Evolutionary conservation across 805 yeast species (phyloP).

Genomic region (Yarrowia sp.): DNA sequence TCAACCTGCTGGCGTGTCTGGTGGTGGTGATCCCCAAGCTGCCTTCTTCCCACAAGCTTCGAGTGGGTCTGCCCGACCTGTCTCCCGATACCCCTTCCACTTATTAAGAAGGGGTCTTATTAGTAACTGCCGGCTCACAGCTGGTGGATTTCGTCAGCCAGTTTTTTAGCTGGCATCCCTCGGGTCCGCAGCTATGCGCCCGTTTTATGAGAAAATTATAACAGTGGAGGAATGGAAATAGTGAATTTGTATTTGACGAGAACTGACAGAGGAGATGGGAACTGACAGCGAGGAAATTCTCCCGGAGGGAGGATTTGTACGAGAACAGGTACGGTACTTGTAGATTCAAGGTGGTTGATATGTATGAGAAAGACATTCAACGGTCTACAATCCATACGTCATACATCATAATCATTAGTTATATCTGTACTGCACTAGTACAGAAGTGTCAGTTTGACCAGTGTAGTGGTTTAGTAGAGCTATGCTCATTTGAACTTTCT

Average conservation of each 20-base stretch:
- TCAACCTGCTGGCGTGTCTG: slow-evolving; percentile 81
- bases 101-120: slow-evolving; percentile 7
- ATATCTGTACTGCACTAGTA: slow-evolving; percentile 23
- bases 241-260: slow-evolving; percentile 15
- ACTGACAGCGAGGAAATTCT: too few relatives aligned
- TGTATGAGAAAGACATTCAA: too few relatives aligned
- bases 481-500: too few relatives aligned
- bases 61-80: slow-evolving; percentile 47
- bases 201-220: slow-evolving; percentile 3
- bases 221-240: slow-evolving; percentile 28
- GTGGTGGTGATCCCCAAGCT: slow-evolving; percentile 91
- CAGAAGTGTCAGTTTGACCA: slow-evolving; percentile 2
- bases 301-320: too few relatives aligned
- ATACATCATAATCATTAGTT: slow-evolving; percentile 1
- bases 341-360: too few relatives aligned
- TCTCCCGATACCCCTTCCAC: slow-evolving; percentile 37
- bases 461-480: too few relatives aligned
- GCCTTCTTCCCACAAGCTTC: slow-evolving; percentile 58
- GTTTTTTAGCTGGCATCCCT: neutral
- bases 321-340: too few relatives aligned
- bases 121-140: neutral
- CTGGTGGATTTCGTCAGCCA: neutral
- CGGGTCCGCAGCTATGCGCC: neutral
- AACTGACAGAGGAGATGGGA: neutral
- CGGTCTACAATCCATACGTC: neutral